A percentile compares a stretch with the other conserved stretches of the same genome.
Conservation (phyloP, 78 protist genomes). For the Guillardia theta region DNA sequence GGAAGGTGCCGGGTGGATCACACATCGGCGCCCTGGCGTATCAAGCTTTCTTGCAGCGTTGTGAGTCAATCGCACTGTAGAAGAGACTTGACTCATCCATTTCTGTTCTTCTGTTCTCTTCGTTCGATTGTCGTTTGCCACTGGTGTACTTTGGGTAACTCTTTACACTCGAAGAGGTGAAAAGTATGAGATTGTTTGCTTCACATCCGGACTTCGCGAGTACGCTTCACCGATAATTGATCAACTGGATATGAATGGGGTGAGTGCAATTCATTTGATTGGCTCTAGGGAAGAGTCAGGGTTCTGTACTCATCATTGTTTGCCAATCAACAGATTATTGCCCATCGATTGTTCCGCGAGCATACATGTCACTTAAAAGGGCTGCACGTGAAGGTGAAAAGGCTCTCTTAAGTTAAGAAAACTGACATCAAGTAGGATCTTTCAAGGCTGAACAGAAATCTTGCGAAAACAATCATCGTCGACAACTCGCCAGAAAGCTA, state of each 20-base stretch:
- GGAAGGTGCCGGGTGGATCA: background rate
- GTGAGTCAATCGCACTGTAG: background rate
- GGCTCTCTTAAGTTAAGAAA: background rate
- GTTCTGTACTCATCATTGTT: too few relatives aligned
- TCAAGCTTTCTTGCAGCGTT: background rate
- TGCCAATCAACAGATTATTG: too few relatives aligned
- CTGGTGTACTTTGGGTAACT: background rate
- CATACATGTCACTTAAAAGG: background rate
- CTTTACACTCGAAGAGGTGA: background rate
- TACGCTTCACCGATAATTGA: conserved; percentile 2
- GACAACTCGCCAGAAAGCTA: conserved; percentile 37
- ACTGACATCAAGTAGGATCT: background rate
- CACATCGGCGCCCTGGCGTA: background rate
- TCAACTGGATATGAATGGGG: background rate
- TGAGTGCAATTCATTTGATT: too few relatives aligned
- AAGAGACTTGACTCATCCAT: background rate
- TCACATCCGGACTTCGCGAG: background rate
- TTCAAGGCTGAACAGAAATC: background rate
- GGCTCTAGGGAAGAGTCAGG: too few relatives aligned
- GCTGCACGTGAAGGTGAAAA: background rate
- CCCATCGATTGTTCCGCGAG: conserved; percentile 6
- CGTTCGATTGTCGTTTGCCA: background rate
- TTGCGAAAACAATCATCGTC: background rate
- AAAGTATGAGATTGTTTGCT: background rate
- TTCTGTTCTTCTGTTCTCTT: background rate